Conservation (phyloP, 495 filamentous ascomycete species). For the Trichoderma gamsii region DNA sequence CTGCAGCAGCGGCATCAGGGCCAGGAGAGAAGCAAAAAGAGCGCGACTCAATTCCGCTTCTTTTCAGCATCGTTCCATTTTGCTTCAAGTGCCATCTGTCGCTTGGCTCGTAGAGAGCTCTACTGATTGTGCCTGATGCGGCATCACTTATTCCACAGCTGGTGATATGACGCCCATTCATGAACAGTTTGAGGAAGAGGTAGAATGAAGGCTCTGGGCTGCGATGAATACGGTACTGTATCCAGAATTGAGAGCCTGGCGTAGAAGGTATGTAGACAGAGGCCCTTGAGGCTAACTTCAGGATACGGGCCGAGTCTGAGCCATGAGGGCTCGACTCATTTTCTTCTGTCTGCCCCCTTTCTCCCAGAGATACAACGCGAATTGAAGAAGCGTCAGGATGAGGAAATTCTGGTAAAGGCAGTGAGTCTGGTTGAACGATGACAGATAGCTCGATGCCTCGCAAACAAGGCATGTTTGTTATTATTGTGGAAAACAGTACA, state of each 20-base stretch:
- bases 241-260: slow-evolving; percentile 31
- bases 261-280: slow-evolving; percentile 47
- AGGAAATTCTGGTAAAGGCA: slow-evolving; percentile 40
- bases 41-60: slow-evolving; percentile 33
- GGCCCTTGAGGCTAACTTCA: slow-evolving; percentile 32
- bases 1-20: slow-evolving; percentile 29
- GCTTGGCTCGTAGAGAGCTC: slow-evolving; percentile 39
- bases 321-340: neutral
- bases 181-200: slow-evolving; percentile 46
- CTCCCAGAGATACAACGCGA: slow-evolving; percentile 20
- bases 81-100: slow-evolving; percentile 21
- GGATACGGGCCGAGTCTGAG: neutral
- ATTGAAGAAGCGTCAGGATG: slow-evolving; percentile 46
- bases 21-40: slow-evolving; percentile 39
- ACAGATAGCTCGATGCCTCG: slow-evolving; percentile 42
- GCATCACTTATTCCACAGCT: slow-evolving; percentile 41
- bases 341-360: neutral
- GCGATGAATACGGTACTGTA: neutral
- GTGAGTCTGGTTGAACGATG: slow-evolving; percentile 26
- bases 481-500: too few species aligned
- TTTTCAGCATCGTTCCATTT: slow-evolving; percentile 21
- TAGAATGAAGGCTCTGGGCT: slow-evolving; percentile 27
- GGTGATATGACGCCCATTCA: slow-evolving; percentile 41
- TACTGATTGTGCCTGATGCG: slow-evolving; percentile 32
- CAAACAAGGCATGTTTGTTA: slow-evolving; percentile 45